phyloP scores from a whole-genome alignment of 2,329 filamentous ascomycete genomes.

The Corinectria fuckeliana region DNA sequence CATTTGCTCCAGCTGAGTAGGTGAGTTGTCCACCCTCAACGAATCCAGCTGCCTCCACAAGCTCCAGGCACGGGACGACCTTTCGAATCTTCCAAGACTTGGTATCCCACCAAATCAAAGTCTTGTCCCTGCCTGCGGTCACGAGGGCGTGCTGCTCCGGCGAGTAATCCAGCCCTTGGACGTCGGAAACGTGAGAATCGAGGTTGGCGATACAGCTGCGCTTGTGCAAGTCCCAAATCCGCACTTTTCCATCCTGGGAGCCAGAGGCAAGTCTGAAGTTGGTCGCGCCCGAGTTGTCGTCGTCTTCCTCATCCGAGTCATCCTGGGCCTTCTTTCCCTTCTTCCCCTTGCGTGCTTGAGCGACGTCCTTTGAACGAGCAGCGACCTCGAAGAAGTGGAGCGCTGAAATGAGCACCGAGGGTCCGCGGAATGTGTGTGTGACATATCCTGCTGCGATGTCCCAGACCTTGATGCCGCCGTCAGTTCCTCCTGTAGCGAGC shows the following conservation, averaged over 20 bases:
- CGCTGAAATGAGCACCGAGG: constrained; percentile 89
- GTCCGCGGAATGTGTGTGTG: constrained; percentile 94
- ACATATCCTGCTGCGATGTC: constrained; percentile 89
- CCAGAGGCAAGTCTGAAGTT: constrained; percentile 86
- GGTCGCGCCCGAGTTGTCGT: constrained; percentile 52
- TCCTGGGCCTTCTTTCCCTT: constrained; percentile 37
- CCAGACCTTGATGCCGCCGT: constrained; percentile 96
- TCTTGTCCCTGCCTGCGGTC: constrained; percentile 90
- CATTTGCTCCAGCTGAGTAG: constrained; percentile 85
- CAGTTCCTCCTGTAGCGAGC: constrained; percentile 89
- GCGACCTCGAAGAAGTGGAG: constrained; percentile 88
- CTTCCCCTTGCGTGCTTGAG: constrained; percentile 44
- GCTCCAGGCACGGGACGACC: constrained; percentile 84
- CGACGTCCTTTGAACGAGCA: constrained; percentile 44
- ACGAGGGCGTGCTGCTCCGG: constrained; percentile 75
- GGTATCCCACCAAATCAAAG: constrained; percentile 89
- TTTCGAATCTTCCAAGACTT: constrained; percentile 82
- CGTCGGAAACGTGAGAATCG: constrained; percentile 93
- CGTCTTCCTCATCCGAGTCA: constrained; percentile 49
- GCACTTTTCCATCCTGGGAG: constrained; percentile 90
- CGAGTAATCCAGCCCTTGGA: constrained; percentile 87
- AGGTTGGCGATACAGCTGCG: constrained; percentile 77
- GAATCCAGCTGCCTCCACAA: constrained; percentile 85
- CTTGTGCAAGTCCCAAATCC: constrained; percentile 91
- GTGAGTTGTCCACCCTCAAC: constrained; percentile 72